phyloP scores from a whole-genome alignment of 2,329 filamentous ascomycete species.

The Verruconis gallopava region DNA sequence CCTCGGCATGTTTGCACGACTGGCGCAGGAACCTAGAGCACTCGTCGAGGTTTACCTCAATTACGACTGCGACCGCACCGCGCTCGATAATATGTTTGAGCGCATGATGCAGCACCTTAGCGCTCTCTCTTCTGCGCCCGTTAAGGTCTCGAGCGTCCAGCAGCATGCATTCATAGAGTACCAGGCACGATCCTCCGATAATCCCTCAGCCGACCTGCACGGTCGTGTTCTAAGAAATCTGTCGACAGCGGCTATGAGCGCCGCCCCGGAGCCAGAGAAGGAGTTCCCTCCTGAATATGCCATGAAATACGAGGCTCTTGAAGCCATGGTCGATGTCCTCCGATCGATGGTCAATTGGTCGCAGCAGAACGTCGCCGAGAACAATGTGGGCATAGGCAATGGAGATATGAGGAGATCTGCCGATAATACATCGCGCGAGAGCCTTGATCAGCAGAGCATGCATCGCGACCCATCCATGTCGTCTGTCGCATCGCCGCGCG shows the following conservation, averaged over 20 bases:
- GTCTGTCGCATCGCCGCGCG: constrained; percentile 36
- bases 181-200: constrained; percentile 45
- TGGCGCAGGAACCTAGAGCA: constrained; percentile 75
- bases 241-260: constrained; percentile 53
- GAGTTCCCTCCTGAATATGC: constrained; percentile 80
- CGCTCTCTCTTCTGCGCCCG: constrained; percentile 67
- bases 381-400: constrained; percentile 25
- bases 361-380: constrained; percentile 46
- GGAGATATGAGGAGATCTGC: constrained; percentile 15
- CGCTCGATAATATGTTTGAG: constrained; percentile 94
- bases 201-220: constrained; percentile 65
- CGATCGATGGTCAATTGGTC: constrained; percentile 91
- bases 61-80: constrained; percentile 89
- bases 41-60: constrained; percentile 94
- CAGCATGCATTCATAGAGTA: constrained; percentile 81
- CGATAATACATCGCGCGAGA: constrained; percentile 42
- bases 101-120: constrained; percentile 86
- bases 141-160: constrained; percentile 60
- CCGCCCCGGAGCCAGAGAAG: constrained; percentile 43
- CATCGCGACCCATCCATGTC: constrained; percentile 40
- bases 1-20: constrained; percentile 67
- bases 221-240: constrained; percentile 74
- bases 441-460: constrained; percentile 53
- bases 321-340: constrained; percentile 77
- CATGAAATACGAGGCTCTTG: constrained; percentile 78